Conservation (phyloP, 2,329 filamentous ascomycete genomes). For the Colletotrichum filicis region DNA sequence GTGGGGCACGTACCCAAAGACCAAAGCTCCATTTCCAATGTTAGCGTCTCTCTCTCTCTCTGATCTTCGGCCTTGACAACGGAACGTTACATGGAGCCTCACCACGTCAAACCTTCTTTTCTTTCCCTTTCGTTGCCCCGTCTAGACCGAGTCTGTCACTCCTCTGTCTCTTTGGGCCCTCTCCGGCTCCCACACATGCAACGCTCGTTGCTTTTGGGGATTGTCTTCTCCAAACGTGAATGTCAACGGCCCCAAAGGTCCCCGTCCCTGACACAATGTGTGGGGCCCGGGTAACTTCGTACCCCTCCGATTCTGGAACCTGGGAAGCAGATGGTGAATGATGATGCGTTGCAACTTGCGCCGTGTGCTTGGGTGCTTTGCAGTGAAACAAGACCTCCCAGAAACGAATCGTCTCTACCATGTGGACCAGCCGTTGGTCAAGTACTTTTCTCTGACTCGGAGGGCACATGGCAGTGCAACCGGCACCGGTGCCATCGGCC, state of each 20-base stretch:
- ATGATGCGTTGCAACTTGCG: conserved; percentile 15
- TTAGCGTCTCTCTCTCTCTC: conserved; percentile 17
- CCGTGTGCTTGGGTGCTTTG: conserved; percentile 31
- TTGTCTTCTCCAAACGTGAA: neutral
- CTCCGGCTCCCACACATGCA: neutral
- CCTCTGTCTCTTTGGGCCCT: neutral
- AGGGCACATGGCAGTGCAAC: conserved; percentile 30
- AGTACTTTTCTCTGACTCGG: conserved; percentile 31
- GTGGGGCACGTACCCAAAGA: neutral
- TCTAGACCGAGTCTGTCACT: neutral
- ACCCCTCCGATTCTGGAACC: conserved; percentile 14
- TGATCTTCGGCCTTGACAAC: conserved; percentile 30
- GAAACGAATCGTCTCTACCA: conserved; percentile 14
- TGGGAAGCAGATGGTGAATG: neutral
- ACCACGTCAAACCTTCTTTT: conserved; percentile 35
- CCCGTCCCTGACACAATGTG: conserved; percentile 10
- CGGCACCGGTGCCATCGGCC: conserved; percentile 14
- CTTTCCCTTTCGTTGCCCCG: conserved; percentile 2
- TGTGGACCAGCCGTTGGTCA: conserved; percentile 32
- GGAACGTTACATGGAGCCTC: conserved; percentile 36
- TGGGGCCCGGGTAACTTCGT: neutral
- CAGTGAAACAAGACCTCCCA: conserved; percentile 28
- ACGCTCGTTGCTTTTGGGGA: conserved; percentile 2
- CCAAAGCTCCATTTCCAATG: conserved; percentile 15
- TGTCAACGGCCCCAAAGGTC: neutral